phyloP scores from a whole-genome alignment of 2,329 filamentous ascomycete genomes.

The Seiridium unicorne region DNA sequence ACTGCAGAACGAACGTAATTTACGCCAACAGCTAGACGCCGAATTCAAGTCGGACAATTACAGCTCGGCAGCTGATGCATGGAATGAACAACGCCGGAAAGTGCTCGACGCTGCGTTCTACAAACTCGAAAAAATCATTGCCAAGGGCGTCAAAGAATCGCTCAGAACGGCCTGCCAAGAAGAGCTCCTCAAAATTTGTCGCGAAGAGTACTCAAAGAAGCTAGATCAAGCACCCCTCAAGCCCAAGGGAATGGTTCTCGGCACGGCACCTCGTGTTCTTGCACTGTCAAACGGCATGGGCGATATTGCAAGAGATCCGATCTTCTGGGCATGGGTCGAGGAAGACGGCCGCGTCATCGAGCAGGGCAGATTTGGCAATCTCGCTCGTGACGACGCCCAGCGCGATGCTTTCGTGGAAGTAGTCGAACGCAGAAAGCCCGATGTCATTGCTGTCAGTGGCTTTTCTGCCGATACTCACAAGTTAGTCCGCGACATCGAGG shows the following conservation, averaged over 20 bases:
- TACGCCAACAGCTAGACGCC: slow-evolving; percentile 72
- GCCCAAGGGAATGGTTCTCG: slow-evolving; percentile 86
- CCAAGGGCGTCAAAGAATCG: slow-evolving; percentile 91
- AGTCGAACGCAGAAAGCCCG: slow-evolving; percentile 76
- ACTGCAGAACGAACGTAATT: slow-evolving; percentile 72
- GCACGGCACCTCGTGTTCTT: slow-evolving; percentile 83
- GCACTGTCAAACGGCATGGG: slow-evolving; percentile 84
- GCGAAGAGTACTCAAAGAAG: slow-evolving; percentile 84
- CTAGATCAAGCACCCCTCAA: slow-evolving; percentile 96
- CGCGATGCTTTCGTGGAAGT: slow-evolving; percentile 74
- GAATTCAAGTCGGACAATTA: slow-evolving; percentile 95
- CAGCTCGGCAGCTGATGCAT: slow-evolving; percentile 90
- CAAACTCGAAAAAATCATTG: slow-evolving; percentile 80
- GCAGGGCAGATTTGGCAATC: slow-evolving; percentile 81
- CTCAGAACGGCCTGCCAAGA: slow-evolving; percentile 93
- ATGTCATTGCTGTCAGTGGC: slow-evolving; percentile 87
- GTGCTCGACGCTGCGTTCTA: slow-evolving; percentile 77
- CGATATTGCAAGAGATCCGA: slow-evolving; percentile 69
- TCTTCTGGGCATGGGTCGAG: slow-evolving; percentile 90
- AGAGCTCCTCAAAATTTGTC: slow-evolving; percentile 80
- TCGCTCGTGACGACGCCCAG: slow-evolving; percentile 68
- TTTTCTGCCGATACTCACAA: slow-evolving; percentile 85
- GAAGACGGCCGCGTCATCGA: slow-evolving; percentile 89
- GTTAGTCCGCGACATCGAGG: slow-evolving; percentile 77
- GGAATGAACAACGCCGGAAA: slow-evolving; percentile 86